Conservation (phyloP, 805 yeast species). For the Starmerella etchellsii region DNA sequence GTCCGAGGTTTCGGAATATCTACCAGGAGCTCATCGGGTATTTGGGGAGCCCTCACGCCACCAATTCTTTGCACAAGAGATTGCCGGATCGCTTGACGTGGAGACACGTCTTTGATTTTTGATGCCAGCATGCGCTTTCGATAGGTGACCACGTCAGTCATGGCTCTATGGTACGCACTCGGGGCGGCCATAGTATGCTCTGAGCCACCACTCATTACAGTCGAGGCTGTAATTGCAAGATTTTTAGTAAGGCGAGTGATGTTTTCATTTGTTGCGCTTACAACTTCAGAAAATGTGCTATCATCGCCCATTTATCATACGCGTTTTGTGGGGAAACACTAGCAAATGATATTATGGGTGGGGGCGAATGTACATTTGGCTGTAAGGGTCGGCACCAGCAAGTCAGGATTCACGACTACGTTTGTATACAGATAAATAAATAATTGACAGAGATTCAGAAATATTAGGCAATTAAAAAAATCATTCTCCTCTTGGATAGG, state of each 20-base stretch:
- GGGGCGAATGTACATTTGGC: too few relatives aligned
- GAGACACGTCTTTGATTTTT: slow-evolving; percentile 11
- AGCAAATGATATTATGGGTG: too few relatives aligned
- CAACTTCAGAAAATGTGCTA: slow-evolving; percentile 26
- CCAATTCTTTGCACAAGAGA: slow-evolving; percentile 21
- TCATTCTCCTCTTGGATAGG: slow-evolving; percentile 1
- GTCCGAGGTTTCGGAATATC: slow-evolving; percentile 36
- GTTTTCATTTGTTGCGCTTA: slow-evolving; percentile 30
- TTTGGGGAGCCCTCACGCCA: slow-evolving; percentile 35
- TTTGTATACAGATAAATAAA: too few relatives aligned
- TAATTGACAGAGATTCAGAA: too few relatives aligned
- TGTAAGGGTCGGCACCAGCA: too few relatives aligned
- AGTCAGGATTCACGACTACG: too few relatives aligned
- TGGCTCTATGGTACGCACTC: slow-evolving; percentile 14
- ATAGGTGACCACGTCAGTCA: slow-evolving; percentile 15
- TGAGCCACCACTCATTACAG: slow-evolving; percentile 21
- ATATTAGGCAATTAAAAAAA: neutral
- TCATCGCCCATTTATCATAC: slow-evolving; percentile 16
- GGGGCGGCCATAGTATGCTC: slow-evolving; percentile 5
- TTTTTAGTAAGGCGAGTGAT: slow-evolving; percentile 28
- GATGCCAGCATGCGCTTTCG: slow-evolving; percentile 13
- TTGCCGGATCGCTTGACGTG: slow-evolving; percentile 11
- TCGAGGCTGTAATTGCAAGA: slow-evolving; percentile 29
- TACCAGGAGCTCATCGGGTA: slow-evolving; percentile 44
- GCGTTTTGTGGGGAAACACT: too few relatives aligned